phyloP scores from a whole-genome alignment of 2,329 filamentous ascomycete genomes.

The Cladophialophora carrionii region DNA sequence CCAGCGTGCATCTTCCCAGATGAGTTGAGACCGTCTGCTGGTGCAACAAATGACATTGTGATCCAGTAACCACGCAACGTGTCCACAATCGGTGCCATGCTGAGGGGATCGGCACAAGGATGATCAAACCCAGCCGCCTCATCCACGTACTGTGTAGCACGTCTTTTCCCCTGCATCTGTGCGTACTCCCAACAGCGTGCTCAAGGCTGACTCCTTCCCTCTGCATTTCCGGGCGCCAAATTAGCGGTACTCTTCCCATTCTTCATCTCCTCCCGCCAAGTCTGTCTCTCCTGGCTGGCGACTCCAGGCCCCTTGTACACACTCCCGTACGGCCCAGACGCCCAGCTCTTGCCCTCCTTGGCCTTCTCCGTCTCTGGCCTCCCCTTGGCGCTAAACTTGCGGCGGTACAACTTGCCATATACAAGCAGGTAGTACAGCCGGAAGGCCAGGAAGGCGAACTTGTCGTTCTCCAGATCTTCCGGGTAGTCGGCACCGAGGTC shows the following conservation, averaged over 20 bases:
- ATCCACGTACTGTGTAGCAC: neutral
- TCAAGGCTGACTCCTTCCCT: conserved; percentile 34
- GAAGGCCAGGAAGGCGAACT: conserved; percentile 64
- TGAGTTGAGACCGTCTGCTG: neutral
- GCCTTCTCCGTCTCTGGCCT: conserved; percentile 45
- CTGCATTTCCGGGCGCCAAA: conserved; percentile 22
- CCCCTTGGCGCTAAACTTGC: conserved; percentile 15
- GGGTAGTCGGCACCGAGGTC: conserved; percentile 67
- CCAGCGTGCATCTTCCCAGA: neutral
- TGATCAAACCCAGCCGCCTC: neutral
- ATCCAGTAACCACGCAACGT: neutral
- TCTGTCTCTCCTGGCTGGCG: conserved; percentile 55
- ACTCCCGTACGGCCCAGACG: conserved; percentile 61
- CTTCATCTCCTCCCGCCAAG: conserved; percentile 55
- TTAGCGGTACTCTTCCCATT: conserved; percentile 32
- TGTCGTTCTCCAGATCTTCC: conserved; percentile 64
- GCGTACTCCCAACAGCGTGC: neutral
- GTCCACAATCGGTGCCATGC: neutral
- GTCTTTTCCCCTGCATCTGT: neutral
- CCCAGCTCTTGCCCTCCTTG: conserved; percentile 57
- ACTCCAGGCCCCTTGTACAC: conserved; percentile 64
- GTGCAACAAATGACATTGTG: neutral
- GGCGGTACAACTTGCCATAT: conserved; percentile 64
- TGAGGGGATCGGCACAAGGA: neutral
- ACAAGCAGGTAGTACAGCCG: conserved; percentile 63